Conservation (phyloP, 441 rosid species). For the Heliophila coronopifolia region DNA sequence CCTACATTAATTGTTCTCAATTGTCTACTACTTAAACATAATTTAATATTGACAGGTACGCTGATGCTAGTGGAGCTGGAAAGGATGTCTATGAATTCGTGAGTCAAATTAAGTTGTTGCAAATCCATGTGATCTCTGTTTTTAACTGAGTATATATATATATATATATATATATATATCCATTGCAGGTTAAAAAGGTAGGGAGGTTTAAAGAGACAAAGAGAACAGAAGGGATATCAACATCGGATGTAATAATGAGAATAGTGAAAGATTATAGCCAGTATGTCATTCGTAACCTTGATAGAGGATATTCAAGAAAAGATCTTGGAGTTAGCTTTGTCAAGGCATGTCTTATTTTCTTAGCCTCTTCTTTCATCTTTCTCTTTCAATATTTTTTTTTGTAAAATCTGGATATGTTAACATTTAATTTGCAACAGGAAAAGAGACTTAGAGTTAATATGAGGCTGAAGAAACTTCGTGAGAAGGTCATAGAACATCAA, state of each 20-base stretch:
- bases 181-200: slow-evolving; percentile 47
- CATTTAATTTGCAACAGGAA: slow-evolving; percentile 49
- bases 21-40: no score
- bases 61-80: slow-evolving; percentile 87
- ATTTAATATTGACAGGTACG: no score
- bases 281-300: slow-evolving; percentile 82
- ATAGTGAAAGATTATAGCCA: slow-evolving; percentile 87
- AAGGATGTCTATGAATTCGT: slow-evolving; percentile 93
- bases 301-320: slow-evolving; percentile 79
- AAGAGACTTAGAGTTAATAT: slow-evolving; percentile 76
- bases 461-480: slow-evolving; percentile 67
- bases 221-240: slow-evolving; percentile 86
- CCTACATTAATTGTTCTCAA: no score
- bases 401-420: no score
- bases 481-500: slow-evolving; percentile 72
- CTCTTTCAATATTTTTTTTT: no score
- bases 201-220: slow-evolving; percentile 84
- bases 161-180: no score
- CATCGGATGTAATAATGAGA: slow-evolving; percentile 84
- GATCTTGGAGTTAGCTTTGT: slow-evolving; percentile 95
- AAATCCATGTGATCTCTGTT: no score
- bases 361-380: no score
- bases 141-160: slow-evolving; percentile 9
- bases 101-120: no score
- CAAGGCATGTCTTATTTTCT: slow-evolving; percentile 38